Conservation (phyloP, 2,329 filamentous ascomycete genomes). For the Venturia aucupariae region DNA sequence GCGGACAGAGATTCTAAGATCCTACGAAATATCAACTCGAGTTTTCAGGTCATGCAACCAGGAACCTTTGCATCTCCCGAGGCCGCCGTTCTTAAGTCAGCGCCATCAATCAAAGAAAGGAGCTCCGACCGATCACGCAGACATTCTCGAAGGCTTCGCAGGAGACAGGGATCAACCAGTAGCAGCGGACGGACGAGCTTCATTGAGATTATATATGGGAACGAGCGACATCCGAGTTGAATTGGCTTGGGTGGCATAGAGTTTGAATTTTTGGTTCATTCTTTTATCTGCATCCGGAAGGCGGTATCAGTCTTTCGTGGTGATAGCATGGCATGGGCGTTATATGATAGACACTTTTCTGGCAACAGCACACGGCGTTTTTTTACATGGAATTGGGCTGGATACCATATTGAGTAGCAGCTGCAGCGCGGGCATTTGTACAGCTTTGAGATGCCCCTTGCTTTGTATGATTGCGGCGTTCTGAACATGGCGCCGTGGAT, state of each 20-base stretch:
- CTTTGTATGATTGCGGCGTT: neutral
- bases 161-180: neutral
- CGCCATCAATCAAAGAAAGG: neutral
- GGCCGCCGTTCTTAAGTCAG: neutral
- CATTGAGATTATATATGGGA: conserved; percentile 13
- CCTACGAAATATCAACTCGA: conserved; percentile 33
- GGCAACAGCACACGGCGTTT: neutral
- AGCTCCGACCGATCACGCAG: neutral
- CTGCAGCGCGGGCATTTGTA: neutral
- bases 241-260: neutral
- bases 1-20: conserved; percentile 23
- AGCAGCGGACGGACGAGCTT: conserved; percentile 8
- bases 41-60: conserved; percentile 31
- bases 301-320: conserved; percentile 1
- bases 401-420: neutral
- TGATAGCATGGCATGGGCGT: neutral
- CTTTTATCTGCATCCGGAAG: conserved; percentile 2
- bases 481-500: neutral
- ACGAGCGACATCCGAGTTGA: conserved; percentile 9
- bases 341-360: conserved; percentile 3
- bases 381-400: conserved; percentile 2
- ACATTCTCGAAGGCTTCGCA: conserved; percentile 10
- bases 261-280: conserved; percentile 11
- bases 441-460: neutral
- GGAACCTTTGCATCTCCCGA: conserved; percentile 19